Evolutionary conservation across 116 monocot genomes (phyloP).

Genomic region (Zostera marina): DNA sequence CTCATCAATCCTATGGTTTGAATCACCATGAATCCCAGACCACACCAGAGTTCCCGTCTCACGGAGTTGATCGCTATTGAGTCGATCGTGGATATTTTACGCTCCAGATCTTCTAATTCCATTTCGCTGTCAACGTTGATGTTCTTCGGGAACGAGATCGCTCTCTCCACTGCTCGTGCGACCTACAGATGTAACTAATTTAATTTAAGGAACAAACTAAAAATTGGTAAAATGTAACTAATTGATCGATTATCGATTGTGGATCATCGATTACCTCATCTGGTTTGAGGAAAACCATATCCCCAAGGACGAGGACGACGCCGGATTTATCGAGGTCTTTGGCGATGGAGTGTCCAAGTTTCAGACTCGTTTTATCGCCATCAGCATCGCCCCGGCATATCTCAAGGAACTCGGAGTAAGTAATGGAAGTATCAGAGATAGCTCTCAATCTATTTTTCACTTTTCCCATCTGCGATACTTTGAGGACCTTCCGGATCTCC

Average conservation of each 20-base stretch:
- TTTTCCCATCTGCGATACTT: slow-evolving; percentile 25
- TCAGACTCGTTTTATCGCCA: not conserved
- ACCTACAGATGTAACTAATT: no score
- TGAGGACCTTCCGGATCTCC: slow-evolving; percentile 28
- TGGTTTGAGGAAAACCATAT: slow-evolving; percentile 44
- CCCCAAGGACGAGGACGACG: slow-evolving; percentile 29
- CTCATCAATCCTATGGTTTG: slow-evolving; percentile 16
- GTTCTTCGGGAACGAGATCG: not conserved
- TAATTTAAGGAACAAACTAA: no score
- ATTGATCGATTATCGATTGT: no score
- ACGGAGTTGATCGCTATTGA: slow-evolving; percentile 2
- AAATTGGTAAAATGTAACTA: no score
- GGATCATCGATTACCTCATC: slow-evolving; percentile 34
- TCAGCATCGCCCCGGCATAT: slow-evolving; percentile 16
- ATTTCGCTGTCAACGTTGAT: not conserved
- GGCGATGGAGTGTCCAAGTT: slow-evolving; percentile 14
- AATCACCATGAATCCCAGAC: slow-evolving; percentile 11
- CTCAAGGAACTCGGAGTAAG: slow-evolving; percentile 18
- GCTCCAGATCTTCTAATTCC: slow-evolving; percentile 13
- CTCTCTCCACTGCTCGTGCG: slow-evolving; percentile 1
- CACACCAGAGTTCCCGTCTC: slow-evolving; percentile 15
- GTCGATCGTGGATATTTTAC: slow-evolving; percentile 12
- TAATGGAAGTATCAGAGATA: slow-evolving; percentile 10
- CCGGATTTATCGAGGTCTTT: slow-evolving; percentile 36
- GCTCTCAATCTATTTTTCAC: slow-evolving; percentile 20